Conservation (phyloP, 768 basidiomycete genomes). For the Amyloporia xantha region DNA sequence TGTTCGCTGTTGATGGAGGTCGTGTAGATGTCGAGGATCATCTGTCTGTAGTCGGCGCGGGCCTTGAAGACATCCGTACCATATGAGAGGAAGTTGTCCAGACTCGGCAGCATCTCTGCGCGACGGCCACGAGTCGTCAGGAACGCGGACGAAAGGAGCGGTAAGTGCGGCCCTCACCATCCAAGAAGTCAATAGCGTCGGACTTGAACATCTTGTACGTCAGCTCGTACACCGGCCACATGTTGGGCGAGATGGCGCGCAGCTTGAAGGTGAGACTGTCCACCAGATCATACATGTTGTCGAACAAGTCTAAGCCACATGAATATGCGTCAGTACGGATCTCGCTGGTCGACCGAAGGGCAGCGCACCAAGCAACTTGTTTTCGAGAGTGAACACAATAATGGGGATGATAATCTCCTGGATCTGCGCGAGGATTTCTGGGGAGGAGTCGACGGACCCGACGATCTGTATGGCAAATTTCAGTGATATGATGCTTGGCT, state of each 20-base stretch:
- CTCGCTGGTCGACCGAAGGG: neutral
- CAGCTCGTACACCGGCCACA: constrained; percentile 86
- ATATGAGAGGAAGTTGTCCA: constrained; percentile 87
- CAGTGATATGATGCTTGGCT: neutral
- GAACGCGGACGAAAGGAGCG: neutral
- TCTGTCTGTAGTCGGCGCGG: constrained; percentile 68
- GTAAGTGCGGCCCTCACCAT: constrained; percentile 50
- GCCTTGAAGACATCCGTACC: constrained; percentile 71
- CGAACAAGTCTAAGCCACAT: constrained; percentile 84
- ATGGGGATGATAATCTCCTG: constrained; percentile 79
- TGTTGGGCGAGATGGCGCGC: constrained; percentile 63
- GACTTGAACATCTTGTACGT: constrained; percentile 80
- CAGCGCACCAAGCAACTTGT: constrained; percentile 63
- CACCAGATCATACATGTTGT: constrained; percentile 81
- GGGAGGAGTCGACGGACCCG: constrained; percentile 62
- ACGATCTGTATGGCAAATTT: constrained; percentile 47
- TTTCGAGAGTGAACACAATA: constrained; percentile 69
- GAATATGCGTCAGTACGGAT: constrained; percentile 36
- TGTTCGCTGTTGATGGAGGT: constrained; percentile 61
- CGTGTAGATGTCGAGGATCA: constrained; percentile 79
- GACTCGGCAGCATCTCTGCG: constrained; percentile 78
- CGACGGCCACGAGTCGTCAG: neutral
- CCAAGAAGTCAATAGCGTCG: constrained; percentile 81
- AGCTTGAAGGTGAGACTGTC: constrained; percentile 83
- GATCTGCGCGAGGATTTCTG: constrained; percentile 70